Evolutionary conservation across 129 eudicot genomes (phyloP), one percentile per base, ranked within the genome.

Genomic region (Heracleum sosnowskyi): DNA sequence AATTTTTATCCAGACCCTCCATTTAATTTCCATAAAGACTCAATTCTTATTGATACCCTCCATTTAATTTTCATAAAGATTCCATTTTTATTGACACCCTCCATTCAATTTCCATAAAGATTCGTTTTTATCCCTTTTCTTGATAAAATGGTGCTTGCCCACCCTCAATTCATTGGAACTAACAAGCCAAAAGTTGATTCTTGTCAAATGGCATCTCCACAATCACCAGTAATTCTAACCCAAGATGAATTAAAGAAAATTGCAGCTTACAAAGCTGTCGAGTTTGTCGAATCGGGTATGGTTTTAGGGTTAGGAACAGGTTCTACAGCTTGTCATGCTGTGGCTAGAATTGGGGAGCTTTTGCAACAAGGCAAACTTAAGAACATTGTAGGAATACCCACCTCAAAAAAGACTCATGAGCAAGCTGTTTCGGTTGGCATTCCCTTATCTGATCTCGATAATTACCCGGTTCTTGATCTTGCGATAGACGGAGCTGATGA

Each of bases 191-290:
- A 75, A 17, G 79, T 66, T 51, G 88, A 85, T 70, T 66, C 78
- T 71, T 55, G 83, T 17, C 80, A 78, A 70, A 83, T 87, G 91
- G 76, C 79, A 2, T 47, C 83, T 6, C 77, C 90, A 13, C 55
- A 83, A 5, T 73, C 92, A 7, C 88, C 85, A 9, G 84, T 76
- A 37, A 84, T 80, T 41, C 78, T 93, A 18, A 82, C 92, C 76
- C 98, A 93, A 79, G 98, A 93, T 79, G 96, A 93, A 62, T 88
- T 93, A 76, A 93, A 93, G 71, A 90, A 89, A 69, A 90, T 90
- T 75, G 98, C 98, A 16, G 98, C 98, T 9, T 93, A 88, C 80
- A 90, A 93, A 72, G 98, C 98, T 66, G 98, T 93, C 2, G 96
- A 93, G 62, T 91, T 84, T 49, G 96, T 93, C 11, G 86, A 87